A percentile compares a stretch with the other conserved stretches of the same genome.
These are phyloP conservation scores for Tylopilus subfusipes DNA, from an alignment of 768 basidiomycete species.

Conservation along the genomic window DNA sequence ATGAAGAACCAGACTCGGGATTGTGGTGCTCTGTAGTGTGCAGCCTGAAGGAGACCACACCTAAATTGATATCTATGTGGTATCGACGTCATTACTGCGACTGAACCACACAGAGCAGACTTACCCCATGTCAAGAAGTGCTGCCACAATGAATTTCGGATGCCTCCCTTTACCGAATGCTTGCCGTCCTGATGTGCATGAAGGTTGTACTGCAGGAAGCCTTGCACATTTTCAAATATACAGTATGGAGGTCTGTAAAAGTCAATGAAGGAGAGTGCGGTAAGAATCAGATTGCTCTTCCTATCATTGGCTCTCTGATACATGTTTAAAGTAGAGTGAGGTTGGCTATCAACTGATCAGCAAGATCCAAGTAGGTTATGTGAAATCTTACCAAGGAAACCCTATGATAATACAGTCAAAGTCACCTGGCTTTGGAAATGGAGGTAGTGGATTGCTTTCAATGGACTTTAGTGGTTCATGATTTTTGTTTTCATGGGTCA, in stretches of 20 bases:
- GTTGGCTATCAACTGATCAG: constrained; percentile 49
- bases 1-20: constrained; percentile 47
- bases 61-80: constrained; percentile 41
- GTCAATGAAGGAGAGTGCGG: constrained; percentile 45
- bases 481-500: constrained; percentile 42
- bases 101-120: background rate
- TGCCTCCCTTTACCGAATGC: constrained; percentile 56
- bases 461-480: constrained; percentile 38
- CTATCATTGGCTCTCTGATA: constrained; percentile 61
- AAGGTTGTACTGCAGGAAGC: constrained; percentile 41
- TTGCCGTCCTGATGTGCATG: constrained; percentile 34
- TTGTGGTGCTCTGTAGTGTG: constrained; percentile 47
- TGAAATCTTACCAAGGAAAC: constrained; percentile 61
- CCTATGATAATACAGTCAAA: constrained; percentile 65
- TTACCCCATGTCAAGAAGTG: constrained; percentile 65
- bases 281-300: constrained; percentile 69
- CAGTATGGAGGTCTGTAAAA: constrained; percentile 40
- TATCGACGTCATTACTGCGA: background rate
- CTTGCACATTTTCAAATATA: constrained; percentile 49
- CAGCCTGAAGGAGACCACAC: constrained; percentile 43
- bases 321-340: constrained; percentile 72
- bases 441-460: constrained; percentile 40
- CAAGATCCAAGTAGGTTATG: background rate
- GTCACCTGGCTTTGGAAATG: constrained; percentile 47
- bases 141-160: constrained; percentile 62